Evolutionary conservation across 768 basidiomycete species (phyloP), one percentile per base, ranked within the genome.

Genomic region (Galerina marginata): DNA sequence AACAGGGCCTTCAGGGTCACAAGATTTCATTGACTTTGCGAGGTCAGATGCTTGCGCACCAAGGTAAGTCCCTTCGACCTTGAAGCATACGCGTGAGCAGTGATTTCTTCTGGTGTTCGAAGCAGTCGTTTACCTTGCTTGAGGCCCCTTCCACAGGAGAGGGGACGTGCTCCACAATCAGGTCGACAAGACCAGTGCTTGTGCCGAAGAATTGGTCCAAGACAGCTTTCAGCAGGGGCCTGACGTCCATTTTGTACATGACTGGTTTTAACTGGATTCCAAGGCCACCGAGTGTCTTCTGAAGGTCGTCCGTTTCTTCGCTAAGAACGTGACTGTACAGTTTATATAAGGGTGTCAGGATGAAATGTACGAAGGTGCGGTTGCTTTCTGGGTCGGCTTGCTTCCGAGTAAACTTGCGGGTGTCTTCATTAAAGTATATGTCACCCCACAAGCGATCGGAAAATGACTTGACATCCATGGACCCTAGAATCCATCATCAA

Each of bases 181-280:
- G 87, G 72, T 99, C 97, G 29, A 98, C 87, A 64, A 99, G 80
- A 1, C 97, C 97, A 0, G 87, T 90, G 2, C 94, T 80, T 26
- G 88, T 86, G 6, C 97, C 96, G 68, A 99, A 99, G 82, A 99
- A 99, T 72, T 98, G 96, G 69, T 92, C 91, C 61, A 97, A 77
- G 11, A 99, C 90, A 40, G 90, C 93, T 77, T 98, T 97, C 65
- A 99, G 79, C 52, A 99, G 79, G 3, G 97, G 97, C 56, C 96
- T 81, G 5, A 95, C 95, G 71, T 99, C 97, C 94, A 99, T 98
- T 81, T 98, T 99, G 83, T 90, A 99, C 86, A 93, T 91, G 36
- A 95, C 82, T 0, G 95, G 91, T 76, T 96, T 97, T 65, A 99
- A 79, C 42, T 86, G 80, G 69, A 99, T 99, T 2, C 88, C 87